Conservation (phyloP, 2,329 filamentous ascomycete species). For the Hypoxylon sp. region DNA sequence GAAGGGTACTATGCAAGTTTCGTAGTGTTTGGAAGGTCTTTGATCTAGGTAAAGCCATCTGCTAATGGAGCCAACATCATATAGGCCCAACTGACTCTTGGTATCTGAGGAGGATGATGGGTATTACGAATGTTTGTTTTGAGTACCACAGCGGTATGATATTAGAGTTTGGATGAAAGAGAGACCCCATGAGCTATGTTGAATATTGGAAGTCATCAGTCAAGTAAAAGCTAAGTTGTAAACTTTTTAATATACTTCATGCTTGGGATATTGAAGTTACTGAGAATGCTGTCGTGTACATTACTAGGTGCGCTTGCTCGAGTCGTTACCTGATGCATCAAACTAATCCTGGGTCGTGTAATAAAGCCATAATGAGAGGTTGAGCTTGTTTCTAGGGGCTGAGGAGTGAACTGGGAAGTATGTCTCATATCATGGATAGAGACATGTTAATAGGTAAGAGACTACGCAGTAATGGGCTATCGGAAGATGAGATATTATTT, state of each 20-base stretch:
- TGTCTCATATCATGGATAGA: background rate
- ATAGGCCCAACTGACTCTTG: background rate
- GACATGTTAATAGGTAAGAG: background rate
- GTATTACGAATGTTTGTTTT: background rate
- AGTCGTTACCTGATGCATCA: too few relatives aligned
- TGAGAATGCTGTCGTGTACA: background rate
- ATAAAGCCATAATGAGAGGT: background rate
- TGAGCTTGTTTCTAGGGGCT: background rate
- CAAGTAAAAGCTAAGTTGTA: background rate
- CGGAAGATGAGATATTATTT: background rate
- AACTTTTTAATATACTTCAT: background rate
- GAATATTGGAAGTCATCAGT: background rate
- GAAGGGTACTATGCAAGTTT: background rate
- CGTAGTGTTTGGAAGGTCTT: background rate
- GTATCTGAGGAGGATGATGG: background rate
- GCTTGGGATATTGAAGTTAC: background rate
- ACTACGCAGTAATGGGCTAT: background rate
- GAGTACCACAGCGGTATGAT: background rate
- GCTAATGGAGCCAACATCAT: background rate
- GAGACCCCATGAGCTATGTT: background rate
- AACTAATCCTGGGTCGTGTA: background rate
- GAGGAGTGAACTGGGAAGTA: background rate
- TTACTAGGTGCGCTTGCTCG: background rate
- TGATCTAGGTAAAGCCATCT: background rate
- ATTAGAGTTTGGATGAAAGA: background rate